phyloP scores from a whole-genome alignment of 163 green algal species.

The Chloroidium sp. region DNA sequence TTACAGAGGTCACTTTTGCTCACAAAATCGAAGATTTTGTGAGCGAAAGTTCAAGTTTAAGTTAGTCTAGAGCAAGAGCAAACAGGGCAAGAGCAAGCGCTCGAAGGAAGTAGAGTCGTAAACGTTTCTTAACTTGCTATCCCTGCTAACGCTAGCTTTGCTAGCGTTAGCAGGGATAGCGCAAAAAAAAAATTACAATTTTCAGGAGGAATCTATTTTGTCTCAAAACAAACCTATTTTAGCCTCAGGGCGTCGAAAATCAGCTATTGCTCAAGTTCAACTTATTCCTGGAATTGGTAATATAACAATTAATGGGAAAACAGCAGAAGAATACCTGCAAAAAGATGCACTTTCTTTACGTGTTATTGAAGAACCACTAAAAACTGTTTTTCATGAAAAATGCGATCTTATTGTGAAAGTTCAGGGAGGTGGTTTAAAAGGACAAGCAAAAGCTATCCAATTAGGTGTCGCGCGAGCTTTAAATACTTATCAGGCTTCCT shows the following conservation, averaged over 20 bases:
- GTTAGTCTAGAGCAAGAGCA: too few species aligned
- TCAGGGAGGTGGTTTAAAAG: slow-evolving; percentile 34
- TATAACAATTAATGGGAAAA: slow-evolving; percentile 32
- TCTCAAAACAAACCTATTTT: neutral
- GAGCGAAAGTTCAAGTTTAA: too few species aligned
- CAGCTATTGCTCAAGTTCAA: slow-evolving; percentile 21
- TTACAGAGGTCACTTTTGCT: too few species aligned
- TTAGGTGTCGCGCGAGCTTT: slow-evolving; percentile 40
- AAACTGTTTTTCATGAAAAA: slow-evolving; percentile 33
- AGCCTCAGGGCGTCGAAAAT: slow-evolving; percentile 14
- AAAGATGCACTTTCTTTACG: slow-evolving; percentile 32
- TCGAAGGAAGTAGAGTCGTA: too few species aligned
- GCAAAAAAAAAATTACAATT: neutral
- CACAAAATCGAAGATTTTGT: too few species aligned
- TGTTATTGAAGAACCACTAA: slow-evolving; percentile 24
- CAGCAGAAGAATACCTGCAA: slow-evolving; percentile 29
- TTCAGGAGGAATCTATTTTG: slow-evolving; percentile 3
- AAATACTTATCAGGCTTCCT: slow-evolving; percentile 24
- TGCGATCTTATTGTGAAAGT: slow-evolving; percentile 39
- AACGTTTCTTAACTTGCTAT: too few species aligned
- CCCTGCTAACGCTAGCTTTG: too few species aligned
- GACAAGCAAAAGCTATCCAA: slow-evolving; percentile 38
- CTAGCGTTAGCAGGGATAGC: too few species aligned
- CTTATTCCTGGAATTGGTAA: slow-evolving; percentile 19
- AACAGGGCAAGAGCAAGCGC: too few species aligned